Evolutionary conservation across 306 rosid species (phyloP), one percentile per base, ranked within the genome.

Genomic region (Elaeagnus macrophylla): DNA sequence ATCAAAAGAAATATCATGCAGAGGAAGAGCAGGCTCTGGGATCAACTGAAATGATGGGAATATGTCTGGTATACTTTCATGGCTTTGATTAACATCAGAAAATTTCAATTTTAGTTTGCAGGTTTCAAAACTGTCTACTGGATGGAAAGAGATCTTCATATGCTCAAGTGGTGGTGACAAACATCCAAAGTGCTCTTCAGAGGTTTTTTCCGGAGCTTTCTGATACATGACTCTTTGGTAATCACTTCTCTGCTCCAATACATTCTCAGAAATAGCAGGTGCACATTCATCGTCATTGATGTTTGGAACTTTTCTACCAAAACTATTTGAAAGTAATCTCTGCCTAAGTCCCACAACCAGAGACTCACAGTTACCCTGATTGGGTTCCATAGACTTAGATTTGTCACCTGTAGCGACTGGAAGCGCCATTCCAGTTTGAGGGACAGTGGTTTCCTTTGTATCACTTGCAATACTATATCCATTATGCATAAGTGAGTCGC

Each of bases 121-220:
- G 55, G 78, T 70, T 71, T 91, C 99, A 20, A 61, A 57, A 57
- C 83, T 74, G 63, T 56, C 71, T 25, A 82, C 35, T 8, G 99
- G 93, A 49, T 77, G 93, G 81, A 91, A 91, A 52, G 96, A 91
- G 63, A 91, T 91, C 66, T 84, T 87, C 96, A 91, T 91, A 57
- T 84, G 95, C 59, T 80, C 93, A 55, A 91, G 95, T 39, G 93
- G 93, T 7, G 99, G 99, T n/a, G 99, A 80, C 53, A 60, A 75
- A 56, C 20, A 17, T 65, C 53, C 69, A 68, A 62, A 68, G 56
- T 71, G 67, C 77, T 77, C 84, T 48, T 65, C 65, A 54, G 68
- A 58, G 59, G 78, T 54, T 51, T 47, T 59, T 70, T 60, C 83
- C 3, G 70, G 69, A 65, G 32, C 32, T 25, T 25, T 25, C 32